phyloP scores from a whole-genome alignment of 176 grass and related monocot genomes.

The Themeda triandra region DNA sequence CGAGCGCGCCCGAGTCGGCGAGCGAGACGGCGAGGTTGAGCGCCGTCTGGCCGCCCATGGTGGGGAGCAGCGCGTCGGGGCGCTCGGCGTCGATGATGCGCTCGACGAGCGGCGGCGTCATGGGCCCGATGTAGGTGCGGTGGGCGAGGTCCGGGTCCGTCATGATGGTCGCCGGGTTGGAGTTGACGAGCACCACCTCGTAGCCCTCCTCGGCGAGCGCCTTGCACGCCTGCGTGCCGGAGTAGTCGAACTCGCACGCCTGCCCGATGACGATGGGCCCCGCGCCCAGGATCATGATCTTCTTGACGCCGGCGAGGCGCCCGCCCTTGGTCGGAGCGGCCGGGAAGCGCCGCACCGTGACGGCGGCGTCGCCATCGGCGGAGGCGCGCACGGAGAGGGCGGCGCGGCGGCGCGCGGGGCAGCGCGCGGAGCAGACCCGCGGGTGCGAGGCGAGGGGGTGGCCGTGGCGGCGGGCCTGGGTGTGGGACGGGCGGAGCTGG shows the following conservation, averaged over 20 bases:
- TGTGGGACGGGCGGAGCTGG: slow-evolving; percentile 23
- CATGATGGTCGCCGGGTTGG: slow-evolving; percentile 99
- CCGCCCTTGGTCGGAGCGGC: slow-evolving; percentile 23
- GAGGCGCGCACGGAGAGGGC: slow-evolving; percentile 6
- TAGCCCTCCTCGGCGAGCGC: slow-evolving; percentile 86
- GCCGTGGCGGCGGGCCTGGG: not conserved
- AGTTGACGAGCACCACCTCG: slow-evolving; percentile 90
- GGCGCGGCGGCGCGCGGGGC: not conserved
- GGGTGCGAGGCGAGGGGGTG: not conserved
- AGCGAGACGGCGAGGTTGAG: slow-evolving; percentile 95
- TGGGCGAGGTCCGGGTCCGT: slow-evolving; percentile 90
- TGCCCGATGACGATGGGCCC: slow-evolving; percentile 96
- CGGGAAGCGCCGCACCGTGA: slow-evolving; percentile 28
- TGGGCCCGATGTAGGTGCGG: slow-evolving; percentile 95
- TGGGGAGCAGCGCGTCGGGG: slow-evolving; percentile 84
- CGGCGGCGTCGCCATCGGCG: slow-evolving; percentile 12
- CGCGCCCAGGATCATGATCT: slow-evolving; percentile 91
- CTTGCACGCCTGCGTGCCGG: slow-evolving; percentile 98
- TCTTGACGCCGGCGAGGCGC: slow-evolving; percentile 72
- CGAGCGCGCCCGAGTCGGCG: slow-evolving; percentile 74
- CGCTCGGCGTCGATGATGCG: slow-evolving; percentile 72
- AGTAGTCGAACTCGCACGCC: slow-evolving; percentile 99
- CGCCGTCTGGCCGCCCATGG: slow-evolving; percentile 97
- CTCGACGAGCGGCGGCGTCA: slow-evolving; percentile 84
- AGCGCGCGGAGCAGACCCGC: slow-evolving; percentile 12